Base-by-base conservation (phyloP, 805 yeast genomes). In the Candida suzukii region DNA sequence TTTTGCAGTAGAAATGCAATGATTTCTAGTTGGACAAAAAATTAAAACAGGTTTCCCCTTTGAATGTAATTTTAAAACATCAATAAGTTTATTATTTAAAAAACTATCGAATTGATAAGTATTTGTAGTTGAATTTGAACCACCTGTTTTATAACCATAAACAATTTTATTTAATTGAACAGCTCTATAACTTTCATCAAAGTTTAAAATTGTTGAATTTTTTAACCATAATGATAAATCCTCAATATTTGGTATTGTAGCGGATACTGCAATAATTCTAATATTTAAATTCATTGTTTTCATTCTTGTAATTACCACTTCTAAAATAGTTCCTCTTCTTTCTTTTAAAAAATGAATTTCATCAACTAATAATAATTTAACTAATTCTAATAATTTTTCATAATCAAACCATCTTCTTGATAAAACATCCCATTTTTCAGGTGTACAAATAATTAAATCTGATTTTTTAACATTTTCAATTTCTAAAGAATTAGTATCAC, bases 371-470 rank as follows among this genome's bases (percentile, higher is more conserved):
- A 79, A 53, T 45, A 79, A 64, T 53, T 67, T 65, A 40, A 73
- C 50, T 49, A 70, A 51, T 53, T 64, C 57, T 49, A 72, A 64
- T 16, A 68, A 43, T 26, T 55, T 61, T 22, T 50, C 49, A 46
- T 60, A 66, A 46, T 74, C 76, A 2, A 57, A 49, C 76, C 77
- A 68, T 47, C 67, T 70, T 46, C 81, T 60, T 0, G 82, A 74
- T 42, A 76, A 57, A 35, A 71, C 58, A 49, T 78, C 82, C 80
- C 80, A 76, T 52, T 77, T 78, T 52, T 78, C 83, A 4, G 83
- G 82, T 1, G 83, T 78, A 2, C 80, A 70, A 9, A 78, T 68
- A 10, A 78, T 74, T 4, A 78, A 63, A 42, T 73, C 71, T 2
- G 78, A 67, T n/a, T 58, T 65, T 52, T 66, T 66, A 3, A 71